Evolutionary conservation across 2,329 filamentous ascomycete genomes (phyloP), one percentile per base, ranked within the genome.

Genomic region (Botrytis byssoidea): DNA sequence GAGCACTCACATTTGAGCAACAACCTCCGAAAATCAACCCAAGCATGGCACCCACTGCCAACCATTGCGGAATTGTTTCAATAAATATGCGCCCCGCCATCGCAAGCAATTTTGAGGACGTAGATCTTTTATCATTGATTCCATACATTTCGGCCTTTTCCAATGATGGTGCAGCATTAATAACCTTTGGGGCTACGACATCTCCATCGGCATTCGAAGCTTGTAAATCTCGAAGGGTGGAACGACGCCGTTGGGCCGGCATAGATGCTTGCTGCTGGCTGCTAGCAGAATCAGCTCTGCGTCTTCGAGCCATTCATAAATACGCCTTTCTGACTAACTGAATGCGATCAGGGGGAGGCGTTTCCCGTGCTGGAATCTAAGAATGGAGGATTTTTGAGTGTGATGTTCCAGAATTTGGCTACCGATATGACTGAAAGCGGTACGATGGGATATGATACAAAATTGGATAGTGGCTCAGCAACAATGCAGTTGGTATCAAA

Each of bases 11-110:
- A 87, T 97, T 97, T 51, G 93, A 94, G 84, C 95, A 97, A 81
- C 94, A 97, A 44, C 96, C 96, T 70, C 96, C 96, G 82, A 99
- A 98, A 74, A 99, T 98, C 77, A 98, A 88, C 70, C 87, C 87
- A 74, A 95, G 87, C 88, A 97, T 97, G 73, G 87, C 85, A 35
- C 86, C 85, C 64, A 91, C 85, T 73, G 88, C 87, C 55, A 93
- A 82, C 87, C 88, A 91, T 82, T 87, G 86, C 46, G 89, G 88
- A 74, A 91, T 87, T 6, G 86, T 87, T 80, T 88, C 86, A 77
- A 87, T 86, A 76, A 87, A 85, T 75, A 88, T 85, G 77, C 85
- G 85, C 73, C 86, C 86, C 59, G 84, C 83, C 75, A 87, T 82
- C 68, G 84, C 86, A 83, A 87, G 83, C 75, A 85, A 83, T 78